These are phyloP conservation scores for Dipteronia dyeriana DNA, from an alignment of 345 rosid genomes.

Conservation along the genomic window DNA sequence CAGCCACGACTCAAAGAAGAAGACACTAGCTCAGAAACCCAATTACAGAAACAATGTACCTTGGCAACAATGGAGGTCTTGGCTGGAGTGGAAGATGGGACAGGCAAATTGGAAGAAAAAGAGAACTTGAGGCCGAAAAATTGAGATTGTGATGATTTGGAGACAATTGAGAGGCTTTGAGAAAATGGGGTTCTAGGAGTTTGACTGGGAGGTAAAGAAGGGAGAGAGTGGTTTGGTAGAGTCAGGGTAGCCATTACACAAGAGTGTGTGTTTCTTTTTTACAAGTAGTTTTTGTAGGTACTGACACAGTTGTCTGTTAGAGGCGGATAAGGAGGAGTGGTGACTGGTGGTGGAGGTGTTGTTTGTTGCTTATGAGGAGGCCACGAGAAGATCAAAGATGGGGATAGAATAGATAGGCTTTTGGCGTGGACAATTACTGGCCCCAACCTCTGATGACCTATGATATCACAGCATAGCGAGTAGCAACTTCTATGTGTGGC, in stretches of 20 bases:
- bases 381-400: slow-evolving; percentile 10
- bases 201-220: slow-evolving; percentile 35
- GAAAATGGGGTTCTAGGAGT: slow-evolving; percentile 34
- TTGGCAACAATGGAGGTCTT: slow-evolving; percentile 61
- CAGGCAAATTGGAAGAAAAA: slow-evolving; percentile 34
- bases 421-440: slow-evolving; percentile 46
- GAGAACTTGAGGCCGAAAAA: slow-evolving; percentile 65
- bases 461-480: neutral
- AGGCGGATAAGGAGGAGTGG: slow-evolving; percentile 30
- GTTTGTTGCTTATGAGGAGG: neutral
- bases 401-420: slow-evolving; percentile 19
- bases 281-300: neutral
- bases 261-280: neutral
- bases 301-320: neutral
- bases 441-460: slow-evolving; percentile 25
- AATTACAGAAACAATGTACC: slow-evolving; percentile 57
- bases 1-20: slow-evolving; percentile 1
- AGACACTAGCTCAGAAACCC: neutral
- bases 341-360: neutral
- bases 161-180: slow-evolving; percentile 24
- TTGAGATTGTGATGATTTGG: slow-evolving; percentile 65
- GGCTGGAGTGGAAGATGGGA: slow-evolving; percentile 35
- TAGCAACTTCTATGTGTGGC: neutral
- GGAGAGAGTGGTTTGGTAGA: slow-evolving; percentile 37
- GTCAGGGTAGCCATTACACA: slow-evolving; percentile 50